Base-by-base conservation (phyloP, 2,329 filamentous ascomycete species). In the Pseudogymnoascus sp. region DNA sequence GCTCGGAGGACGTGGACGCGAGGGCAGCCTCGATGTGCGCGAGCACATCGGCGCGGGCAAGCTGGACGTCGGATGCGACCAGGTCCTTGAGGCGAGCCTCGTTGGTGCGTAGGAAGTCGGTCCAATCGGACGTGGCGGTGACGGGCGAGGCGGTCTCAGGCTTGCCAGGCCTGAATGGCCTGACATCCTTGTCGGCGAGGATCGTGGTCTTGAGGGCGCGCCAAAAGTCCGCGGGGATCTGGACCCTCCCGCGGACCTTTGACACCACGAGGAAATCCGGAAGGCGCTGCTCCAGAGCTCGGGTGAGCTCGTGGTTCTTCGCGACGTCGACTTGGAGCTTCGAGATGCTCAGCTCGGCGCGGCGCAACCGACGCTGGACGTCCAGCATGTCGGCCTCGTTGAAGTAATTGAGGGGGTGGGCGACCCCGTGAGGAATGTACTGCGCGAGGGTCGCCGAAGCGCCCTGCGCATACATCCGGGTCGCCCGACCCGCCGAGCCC, bases 221-320 rank as follows among this genome's bases (percentile, higher is more conserved):
- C 81, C 84, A 91, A 63, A 91, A 88, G 2, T 84, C 79, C 22
- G 82, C 76, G 0, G 81, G 74, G 14, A 90, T 80, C 20, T 80
- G 73, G 0, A 76, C 72, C 8, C 79, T 77, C 12, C 85, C 86
- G 34, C 74, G 71, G 61, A 79, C 74, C 6, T 78, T 76, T 12
- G 79, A 76, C 65, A 88, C 78, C 62, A 81, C 79, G 4, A 90
- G 74, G 8, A 80, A 66, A 11, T 79, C 76, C 0, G 87, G 87
- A 2, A 90, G 71, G 3, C 80, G 72, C 0, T 73, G 66, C 54
- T 79, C 69, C 2, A 88, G 68, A 3, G 67, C 64, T 4, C 66
- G 58, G 28, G 74, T 59, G 2, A 71, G 62, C 34, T 76, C 75
- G 12, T 76, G 66, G 4, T 69, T 64, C 14, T 54, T 57, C 4